These are phyloP conservation scores for Fusarium sp. DNA, from an alignment of 2,329 filamentous ascomycete species.

Conservation along the genomic window DNA sequence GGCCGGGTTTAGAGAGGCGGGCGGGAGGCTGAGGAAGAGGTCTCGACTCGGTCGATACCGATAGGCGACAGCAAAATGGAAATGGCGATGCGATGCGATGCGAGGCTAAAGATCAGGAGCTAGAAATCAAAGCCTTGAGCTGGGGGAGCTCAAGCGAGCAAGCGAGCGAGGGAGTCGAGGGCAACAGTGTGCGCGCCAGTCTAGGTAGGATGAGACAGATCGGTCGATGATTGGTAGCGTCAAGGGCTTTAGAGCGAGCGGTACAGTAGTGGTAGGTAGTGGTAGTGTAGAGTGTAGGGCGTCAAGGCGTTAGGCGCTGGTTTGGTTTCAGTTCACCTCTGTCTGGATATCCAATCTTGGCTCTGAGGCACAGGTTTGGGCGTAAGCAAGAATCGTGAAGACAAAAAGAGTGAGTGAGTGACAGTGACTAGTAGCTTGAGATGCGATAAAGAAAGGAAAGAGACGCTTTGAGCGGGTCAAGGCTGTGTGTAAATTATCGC, in stretches of 20 bases:
- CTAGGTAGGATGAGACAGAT: constrained; percentile 36
- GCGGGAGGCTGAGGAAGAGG: neutral
- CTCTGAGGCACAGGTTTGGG: constrained; percentile 31
- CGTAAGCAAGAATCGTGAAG: constrained; percentile 26
- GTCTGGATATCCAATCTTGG: constrained; percentile 15
- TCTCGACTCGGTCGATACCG: constrained; percentile 22
- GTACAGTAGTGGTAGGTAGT: neutral
- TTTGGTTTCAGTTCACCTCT: constrained; percentile 14
- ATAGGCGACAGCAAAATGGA: constrained; percentile 27
- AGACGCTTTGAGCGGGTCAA: constrained; percentile 17
- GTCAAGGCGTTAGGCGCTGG: constrained; percentile 45
- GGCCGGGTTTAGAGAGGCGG: constrained; percentile 17
- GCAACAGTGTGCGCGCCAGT: constrained; percentile 41
- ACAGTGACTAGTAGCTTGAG: constrained; percentile 3
- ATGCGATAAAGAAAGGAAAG: constrained; percentile 16
- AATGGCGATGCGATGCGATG: constrained; percentile 26
- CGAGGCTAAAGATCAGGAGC: constrained; percentile 37
- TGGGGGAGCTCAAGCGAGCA: constrained; percentile 31
- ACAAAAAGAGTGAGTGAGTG: constrained; percentile 6
- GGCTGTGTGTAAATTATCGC: constrained; percentile 18
- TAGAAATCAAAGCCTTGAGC: constrained; percentile 34
- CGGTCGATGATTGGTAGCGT: constrained; percentile 49
- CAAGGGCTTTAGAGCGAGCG: constrained; percentile 39
- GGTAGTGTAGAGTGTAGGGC: constrained; percentile 30
- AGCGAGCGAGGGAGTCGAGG: constrained; percentile 38